Conservation (phyloP, 2,329 filamentous ascomycete genomes). For the Aspergillus carbonarius region DNA sequence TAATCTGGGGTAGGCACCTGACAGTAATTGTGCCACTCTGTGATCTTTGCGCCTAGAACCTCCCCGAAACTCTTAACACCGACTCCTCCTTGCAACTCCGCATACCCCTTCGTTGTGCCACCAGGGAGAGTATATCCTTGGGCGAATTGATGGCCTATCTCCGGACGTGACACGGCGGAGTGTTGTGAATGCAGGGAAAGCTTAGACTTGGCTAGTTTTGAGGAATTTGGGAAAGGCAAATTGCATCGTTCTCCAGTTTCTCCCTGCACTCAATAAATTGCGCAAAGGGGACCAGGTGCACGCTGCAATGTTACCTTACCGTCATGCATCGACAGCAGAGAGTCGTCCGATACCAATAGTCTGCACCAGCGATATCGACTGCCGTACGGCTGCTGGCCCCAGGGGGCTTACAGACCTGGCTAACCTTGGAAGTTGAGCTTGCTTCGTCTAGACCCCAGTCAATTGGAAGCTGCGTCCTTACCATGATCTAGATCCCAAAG, state of each 20-base stretch:
- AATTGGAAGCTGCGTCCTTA: background rate
- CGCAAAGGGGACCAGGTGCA: background rate
- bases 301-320: conserved; percentile 2
- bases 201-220: background rate
- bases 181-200: background rate
- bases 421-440: background rate
- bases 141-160: background rate
- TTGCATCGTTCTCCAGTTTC: background rate
- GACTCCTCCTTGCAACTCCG: background rate
- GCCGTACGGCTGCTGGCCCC: background rate
- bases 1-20: conserved; percentile 7
- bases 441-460: background rate
- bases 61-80: background rate
- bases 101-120: conserved; percentile 4
- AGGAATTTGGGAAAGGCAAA: conserved; percentile 1
- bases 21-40: background rate
- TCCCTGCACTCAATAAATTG: background rate
- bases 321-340: background rate
- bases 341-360: background rate
- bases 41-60: background rate
- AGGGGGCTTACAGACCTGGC: background rate
- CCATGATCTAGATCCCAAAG: conserved; percentile 3
- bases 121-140: background rate
- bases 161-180: background rate
- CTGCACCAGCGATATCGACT: background rate